phyloP scores from a whole-genome alignment of 2,329 filamentous ascomycete genomes.

The Penicillium verrucosum region DNA sequence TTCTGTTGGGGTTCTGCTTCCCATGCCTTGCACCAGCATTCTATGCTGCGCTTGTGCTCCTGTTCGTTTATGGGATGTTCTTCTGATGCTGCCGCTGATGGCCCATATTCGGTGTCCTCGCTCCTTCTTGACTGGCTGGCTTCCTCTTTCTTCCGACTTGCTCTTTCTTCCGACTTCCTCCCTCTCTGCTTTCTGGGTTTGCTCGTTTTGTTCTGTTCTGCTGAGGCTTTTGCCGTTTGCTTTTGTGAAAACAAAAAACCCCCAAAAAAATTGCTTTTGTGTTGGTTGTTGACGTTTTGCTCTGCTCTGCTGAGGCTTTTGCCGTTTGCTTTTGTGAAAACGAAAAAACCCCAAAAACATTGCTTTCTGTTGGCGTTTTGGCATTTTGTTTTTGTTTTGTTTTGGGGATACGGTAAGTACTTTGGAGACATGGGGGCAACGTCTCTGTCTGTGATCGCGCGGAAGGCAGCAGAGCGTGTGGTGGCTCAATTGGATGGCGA shows the following conservation, averaged over 20 bases:
- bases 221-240: conserved; percentile 5
- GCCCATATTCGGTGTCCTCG: background rate
- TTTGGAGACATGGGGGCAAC: background rate
- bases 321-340: background rate
- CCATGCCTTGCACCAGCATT: background rate
- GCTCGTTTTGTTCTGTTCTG: background rate
- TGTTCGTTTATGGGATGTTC: background rate
- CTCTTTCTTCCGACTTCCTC: background rate
- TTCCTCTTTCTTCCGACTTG: background rate
- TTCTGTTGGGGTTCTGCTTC: background rate
- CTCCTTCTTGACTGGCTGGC: background rate
- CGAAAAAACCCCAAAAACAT: background rate
- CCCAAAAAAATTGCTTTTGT: background rate
- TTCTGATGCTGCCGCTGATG: background rate
- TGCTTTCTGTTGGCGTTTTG: background rate
- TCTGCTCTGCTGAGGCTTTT: background rate
- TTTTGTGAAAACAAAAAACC: background rate
- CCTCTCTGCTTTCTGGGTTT: background rate
- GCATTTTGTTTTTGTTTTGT: background rate
- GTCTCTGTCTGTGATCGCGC: background rate
- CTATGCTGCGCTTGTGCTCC: background rate
- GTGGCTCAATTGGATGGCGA: background rate
- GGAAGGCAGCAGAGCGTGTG: background rate
- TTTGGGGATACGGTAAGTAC: background rate
- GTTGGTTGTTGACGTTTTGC: background rate